A percentile compares a stretch with the other conserved stretches of the same genome.
phyloP scores from a whole-genome alignment of 192 early-diverging fungal species.

The Chytriomyces hyalinus region DNA sequence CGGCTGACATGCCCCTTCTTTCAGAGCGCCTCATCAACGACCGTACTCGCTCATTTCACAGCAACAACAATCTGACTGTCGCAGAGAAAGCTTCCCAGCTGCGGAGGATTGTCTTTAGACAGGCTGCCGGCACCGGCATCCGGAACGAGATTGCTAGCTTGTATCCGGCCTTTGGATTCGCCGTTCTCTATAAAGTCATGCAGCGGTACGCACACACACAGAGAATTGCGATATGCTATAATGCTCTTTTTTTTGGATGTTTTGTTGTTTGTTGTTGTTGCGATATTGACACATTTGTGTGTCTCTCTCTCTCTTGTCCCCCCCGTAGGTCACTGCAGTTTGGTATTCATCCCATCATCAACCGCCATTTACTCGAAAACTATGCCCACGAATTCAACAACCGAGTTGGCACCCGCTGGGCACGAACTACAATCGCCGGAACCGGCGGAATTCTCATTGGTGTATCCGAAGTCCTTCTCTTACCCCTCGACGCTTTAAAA shows the following conservation, averaged over 20 bases:
- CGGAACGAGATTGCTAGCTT: slow-evolving; percentile 77
- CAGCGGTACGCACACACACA: slow-evolving; percentile 64
- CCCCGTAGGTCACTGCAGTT: slow-evolving; percentile 56
- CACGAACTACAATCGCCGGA: slow-evolving; percentile 63
- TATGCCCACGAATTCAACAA: slow-evolving; percentile 67
- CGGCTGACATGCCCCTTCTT: too few species aligned
- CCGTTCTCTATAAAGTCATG: slow-evolving; percentile 90
- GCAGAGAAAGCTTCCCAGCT: slow-evolving; percentile 30
- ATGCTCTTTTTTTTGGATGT: slow-evolving; percentile 62
- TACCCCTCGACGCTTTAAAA: slow-evolving; percentile 93
- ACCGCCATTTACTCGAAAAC: slow-evolving; percentile 73
- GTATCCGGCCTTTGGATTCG: slow-evolving; percentile 90
- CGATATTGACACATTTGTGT: neutral
- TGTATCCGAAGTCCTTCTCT: slow-evolving; percentile 85
- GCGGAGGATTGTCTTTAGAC: slow-evolving; percentile 81
- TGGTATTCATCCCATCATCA: slow-evolving; percentile 88
- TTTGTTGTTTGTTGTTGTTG: neutral
- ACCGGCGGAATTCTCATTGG: slow-evolving; percentile 73
- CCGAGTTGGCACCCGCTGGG: slow-evolving; percentile 81
- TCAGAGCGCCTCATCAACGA: slow-evolving; percentile 45
- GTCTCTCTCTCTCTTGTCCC: neutral
- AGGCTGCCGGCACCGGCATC: slow-evolving; percentile 67
- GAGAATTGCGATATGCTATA: neutral
- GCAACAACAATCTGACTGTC: too few species aligned
- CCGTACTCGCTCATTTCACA: slow-evolving; percentile 6